A percentile compares a stretch with the other conserved stretches of the same genome.
These are phyloP conservation scores for Protomyces pachydermus DNA, from an alignment of 1,139 yeast genomes.

Conservation along the genomic window DNA sequence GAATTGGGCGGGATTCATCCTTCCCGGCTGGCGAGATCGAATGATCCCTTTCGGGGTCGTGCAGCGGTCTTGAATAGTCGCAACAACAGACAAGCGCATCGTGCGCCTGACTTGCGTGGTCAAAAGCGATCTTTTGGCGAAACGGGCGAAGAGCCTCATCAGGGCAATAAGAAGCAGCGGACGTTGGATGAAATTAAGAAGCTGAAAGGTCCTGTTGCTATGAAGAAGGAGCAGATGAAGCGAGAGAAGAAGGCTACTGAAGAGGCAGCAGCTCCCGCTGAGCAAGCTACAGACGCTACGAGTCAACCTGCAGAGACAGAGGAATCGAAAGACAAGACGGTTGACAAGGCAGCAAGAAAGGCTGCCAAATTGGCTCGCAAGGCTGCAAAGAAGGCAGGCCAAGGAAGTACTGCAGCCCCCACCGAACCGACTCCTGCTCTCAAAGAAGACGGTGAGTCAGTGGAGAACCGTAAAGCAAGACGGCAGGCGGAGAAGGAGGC, in stretches of 20 bases:
- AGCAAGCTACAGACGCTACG: background rate
- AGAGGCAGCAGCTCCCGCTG: background rate
- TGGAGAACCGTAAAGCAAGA: constrained; percentile 14
- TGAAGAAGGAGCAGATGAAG: constrained; percentile 18
- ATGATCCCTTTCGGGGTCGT: background rate
- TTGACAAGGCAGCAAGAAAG: constrained; percentile 23
- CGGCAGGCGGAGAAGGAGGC: constrained; percentile 11
- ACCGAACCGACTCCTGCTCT: too few species aligned
- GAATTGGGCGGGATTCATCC: constrained; percentile 19
- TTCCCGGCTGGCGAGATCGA: constrained; percentile 12
- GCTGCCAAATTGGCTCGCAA: constrained; percentile 6
- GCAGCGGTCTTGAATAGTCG: background rate
- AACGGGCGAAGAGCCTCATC: background rate
- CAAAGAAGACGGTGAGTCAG: background rate
- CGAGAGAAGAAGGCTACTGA: constrained; percentile 4
- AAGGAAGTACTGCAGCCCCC: too few species aligned
- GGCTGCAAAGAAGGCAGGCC: background rate
- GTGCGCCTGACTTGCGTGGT: constrained; percentile 20
- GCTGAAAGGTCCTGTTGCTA: constrained; percentile 19
- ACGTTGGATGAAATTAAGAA: constrained; percentile 16
- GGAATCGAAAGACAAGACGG: constrained; percentile 1
- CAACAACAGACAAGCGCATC: constrained; percentile 7
- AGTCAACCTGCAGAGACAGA: background rate
- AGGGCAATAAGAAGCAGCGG: constrained; percentile 9
- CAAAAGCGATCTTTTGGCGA: constrained; percentile 14